These are phyloP conservation scores for Limonium bicolor DNA, from an alignment of 148 eudicot genomes.

Conservation along the genomic window DNA sequence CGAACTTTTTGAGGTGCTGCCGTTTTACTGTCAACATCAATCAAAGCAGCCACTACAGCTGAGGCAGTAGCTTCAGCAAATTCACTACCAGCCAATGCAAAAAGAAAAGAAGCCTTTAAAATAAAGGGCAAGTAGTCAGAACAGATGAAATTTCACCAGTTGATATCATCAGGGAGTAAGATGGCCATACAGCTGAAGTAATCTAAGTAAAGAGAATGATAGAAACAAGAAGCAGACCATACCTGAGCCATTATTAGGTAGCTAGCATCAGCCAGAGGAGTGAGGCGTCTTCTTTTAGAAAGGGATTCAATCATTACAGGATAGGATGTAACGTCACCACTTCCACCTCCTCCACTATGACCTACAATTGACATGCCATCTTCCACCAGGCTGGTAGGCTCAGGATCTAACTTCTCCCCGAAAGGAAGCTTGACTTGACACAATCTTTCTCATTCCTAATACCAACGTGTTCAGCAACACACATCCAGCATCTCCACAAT, in stretches of 20 bases:
- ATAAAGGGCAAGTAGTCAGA: slow-evolving; percentile 6
- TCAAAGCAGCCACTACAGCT: slow-evolving; percentile 65
- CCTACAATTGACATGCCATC: slow-evolving; percentile 17
- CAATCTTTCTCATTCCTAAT: slow-evolving; percentile 85
- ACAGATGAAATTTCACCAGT: too few species aligned
- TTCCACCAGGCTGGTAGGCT: slow-evolving; percentile 32
- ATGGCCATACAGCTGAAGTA: too few species aligned
- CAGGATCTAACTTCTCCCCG: slow-evolving; percentile 73
- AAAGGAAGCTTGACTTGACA: slow-evolving; percentile 85
- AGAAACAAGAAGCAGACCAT: neutral
- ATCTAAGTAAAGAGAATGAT: too few species aligned
- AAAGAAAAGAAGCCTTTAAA: slow-evolving; percentile 79
- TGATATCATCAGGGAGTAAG: too few species aligned
- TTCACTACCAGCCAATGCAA: slow-evolving; percentile 79
- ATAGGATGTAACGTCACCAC: too few species aligned
- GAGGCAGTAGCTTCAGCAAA: slow-evolving; percentile 76
- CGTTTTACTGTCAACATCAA: slow-evolving; percentile 18
- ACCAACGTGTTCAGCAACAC: slow-evolving; percentile 71
- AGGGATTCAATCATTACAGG: slow-evolving; percentile 17
- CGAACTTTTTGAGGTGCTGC: too few species aligned
- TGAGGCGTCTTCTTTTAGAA: slow-evolving; percentile 52
- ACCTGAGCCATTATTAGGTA: slow-evolving; percentile 99
- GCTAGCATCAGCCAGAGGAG: slow-evolving; percentile 84
- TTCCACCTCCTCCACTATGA: slow-evolving; percentile 20
- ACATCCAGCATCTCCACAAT: slow-evolving; percentile 89